These are phyloP conservation scores for Rhizopus arrhizus DNA, from an alignment of 371 early-diverging fungal genomes.

Conservation along the genomic window DNA sequence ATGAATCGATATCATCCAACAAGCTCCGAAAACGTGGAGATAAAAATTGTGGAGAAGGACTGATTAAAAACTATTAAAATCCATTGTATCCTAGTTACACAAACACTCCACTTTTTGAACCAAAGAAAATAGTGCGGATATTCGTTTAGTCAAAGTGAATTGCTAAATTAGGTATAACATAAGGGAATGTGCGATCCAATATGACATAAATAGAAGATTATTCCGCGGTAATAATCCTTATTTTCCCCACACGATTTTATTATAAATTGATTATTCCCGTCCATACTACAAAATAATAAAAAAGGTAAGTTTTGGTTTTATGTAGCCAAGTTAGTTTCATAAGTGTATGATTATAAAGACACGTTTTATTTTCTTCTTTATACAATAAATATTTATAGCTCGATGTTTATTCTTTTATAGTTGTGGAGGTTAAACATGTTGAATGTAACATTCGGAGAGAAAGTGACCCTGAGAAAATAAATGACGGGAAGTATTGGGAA, in stretches of 20 bases:
- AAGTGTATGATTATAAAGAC: no score
- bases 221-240: conserved; percentile 1
- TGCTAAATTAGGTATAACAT: not conserved
- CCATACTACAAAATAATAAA: no score
- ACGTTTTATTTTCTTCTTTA: no score
- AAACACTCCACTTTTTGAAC: not conserved
- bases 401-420: not conserved
- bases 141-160: not conserved
- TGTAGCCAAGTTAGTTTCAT: no score
- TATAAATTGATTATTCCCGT: not conserved
- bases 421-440: not conserved
- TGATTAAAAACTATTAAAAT: no score
- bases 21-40: conserved; percentile 1
- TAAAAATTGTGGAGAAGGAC: not conserved
- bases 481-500: conserved; percentile 3
- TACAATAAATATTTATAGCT: not conserved
- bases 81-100: not conserved
- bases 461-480: conserved; percentile 5
- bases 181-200: not conserved
- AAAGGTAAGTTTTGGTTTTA: no score
- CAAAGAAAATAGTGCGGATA: not conserved
- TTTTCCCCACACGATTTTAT: conserved; percentile 2
- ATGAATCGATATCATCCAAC: not conserved
- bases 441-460: not conserved
- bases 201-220: not conserved